These are phyloP conservation scores for Boletus edulis DNA, from an alignment of 768 basidiomycete genomes.

Conservation along the genomic window DNA sequence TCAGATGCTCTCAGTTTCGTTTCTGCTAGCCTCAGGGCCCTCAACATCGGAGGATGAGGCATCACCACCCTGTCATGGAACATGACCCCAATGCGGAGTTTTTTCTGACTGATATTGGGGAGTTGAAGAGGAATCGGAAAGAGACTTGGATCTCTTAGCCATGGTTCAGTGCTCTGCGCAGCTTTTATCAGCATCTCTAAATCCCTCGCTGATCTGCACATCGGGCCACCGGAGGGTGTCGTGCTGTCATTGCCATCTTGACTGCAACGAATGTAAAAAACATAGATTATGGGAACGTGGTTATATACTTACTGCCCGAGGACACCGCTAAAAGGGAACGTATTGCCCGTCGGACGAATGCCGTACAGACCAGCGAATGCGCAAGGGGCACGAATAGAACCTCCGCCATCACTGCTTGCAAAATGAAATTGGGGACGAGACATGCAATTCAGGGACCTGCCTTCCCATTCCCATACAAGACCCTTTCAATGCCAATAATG, in stretches of 20 bases:
- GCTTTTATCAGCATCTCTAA: conserved; percentile 19
- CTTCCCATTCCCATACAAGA: conserved; percentile 45
- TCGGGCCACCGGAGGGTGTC: conserved; percentile 17
- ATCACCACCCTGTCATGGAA: conserved; percentile 37
- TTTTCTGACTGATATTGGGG: conserved; percentile 25
- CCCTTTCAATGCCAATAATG: conserved; percentile 45
- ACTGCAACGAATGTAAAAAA: conserved; percentile 16
- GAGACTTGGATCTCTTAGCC: conserved; percentile 37
- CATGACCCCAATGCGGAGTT: conserved; percentile 28
- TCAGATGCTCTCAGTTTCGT: conserved; percentile 33
- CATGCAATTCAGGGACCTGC: conserved; percentile 15
- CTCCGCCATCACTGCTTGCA: conserved; percentile 30
- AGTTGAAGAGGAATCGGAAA: conserved; percentile 29
- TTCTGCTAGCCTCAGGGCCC: conserved; percentile 39
- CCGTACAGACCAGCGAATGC: conserved; percentile 39
- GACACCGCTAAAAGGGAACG: conserved; percentile 21
- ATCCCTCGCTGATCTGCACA: conserved; percentile 29
- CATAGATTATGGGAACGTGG: not conserved
- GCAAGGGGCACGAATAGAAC: conserved; percentile 39
- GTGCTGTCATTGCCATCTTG: conserved; percentile 25
- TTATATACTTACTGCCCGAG: conserved; percentile 20
- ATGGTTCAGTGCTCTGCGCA: conserved; percentile 36
- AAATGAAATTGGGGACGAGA: not conserved
- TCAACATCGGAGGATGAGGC: conserved; percentile 41
- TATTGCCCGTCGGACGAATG: conserved; percentile 37